Base-by-base conservation (phyloP, 2,329 filamentous ascomycete genomes). In the Aspergillus sp. region DNA sequence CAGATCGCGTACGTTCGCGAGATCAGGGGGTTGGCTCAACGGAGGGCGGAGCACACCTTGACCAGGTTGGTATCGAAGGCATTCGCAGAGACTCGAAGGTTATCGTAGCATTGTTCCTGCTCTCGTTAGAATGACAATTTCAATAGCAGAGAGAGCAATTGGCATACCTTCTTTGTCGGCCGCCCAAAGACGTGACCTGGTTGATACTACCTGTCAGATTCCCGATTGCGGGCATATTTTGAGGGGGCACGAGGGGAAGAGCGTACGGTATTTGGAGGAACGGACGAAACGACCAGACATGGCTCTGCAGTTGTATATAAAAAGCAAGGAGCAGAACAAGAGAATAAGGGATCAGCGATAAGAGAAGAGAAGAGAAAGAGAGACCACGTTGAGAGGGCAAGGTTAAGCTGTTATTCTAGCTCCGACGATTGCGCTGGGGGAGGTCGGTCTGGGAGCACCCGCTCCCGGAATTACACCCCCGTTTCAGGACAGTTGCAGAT, bases 31-130 rank as follows among this genome's bases (percentile, higher is more conserved):
- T 60, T 53, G 54, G 55, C 12, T 30, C 10, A 49, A 49, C 52
- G 45, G 47, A 66, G 37, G 15, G 17, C 37, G 37, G 37, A 20
- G 37, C 78, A 69, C 71, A 94, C 90, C 85, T 97, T 97, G 74
- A 97, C 81, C 65, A 98, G 77, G 75, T 98, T 98, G 64, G 90
- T 96, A 72, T 98, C 93, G 93, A 93, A 98, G 48, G 93, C 93
- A 83, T 98, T 98, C 73, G 86, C 88, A 65, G 90, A 96, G 72
- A 98, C 89, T 68, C 89, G 88, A 60, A 98, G 77, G 72, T 97
- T 97, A 73, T 98, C 93, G 75, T 97, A 98, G 78, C 90, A 96
- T 80, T 88, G 88, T 71, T 98, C 93, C 81, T 84, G 27, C 10
- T 12, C 12, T 32, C 7, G 9, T 15, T 22, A 20, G 15, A 30